Conservation (phyloP, 352 stramenopile species). For the Pythium phragmitis region DNA sequence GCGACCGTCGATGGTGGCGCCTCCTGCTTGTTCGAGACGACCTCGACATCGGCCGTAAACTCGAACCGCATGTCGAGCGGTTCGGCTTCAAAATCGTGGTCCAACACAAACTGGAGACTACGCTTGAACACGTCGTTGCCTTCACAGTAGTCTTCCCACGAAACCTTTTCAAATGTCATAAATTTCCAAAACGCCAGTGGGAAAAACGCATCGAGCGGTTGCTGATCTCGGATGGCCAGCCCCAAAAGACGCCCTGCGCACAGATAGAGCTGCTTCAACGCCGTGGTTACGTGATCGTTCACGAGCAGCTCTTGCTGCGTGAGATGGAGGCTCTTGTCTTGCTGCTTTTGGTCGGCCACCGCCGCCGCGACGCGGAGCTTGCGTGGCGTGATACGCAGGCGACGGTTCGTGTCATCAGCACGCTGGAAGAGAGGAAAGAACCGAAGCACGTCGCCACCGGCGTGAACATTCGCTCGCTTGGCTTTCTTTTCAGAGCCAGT, state of each 20-base stretch:
- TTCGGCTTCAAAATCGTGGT: slow-evolving; percentile 59
- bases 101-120: slow-evolving; percentile 62
- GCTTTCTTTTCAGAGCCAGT: slow-evolving; percentile 4
- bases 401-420: slow-evolving; percentile 25
- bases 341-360: slow-evolving; percentile 40
- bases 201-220: slow-evolving; percentile 58
- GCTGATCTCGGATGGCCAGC: slow-evolving; percentile 69
- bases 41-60: slow-evolving; percentile 45
- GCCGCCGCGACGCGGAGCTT: slow-evolving; percentile 31
- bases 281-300: slow-evolving; percentile 33
- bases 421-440: slow-evolving; percentile 66
- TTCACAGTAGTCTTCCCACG: slow-evolving; percentile 64
- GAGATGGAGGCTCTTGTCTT: slow-evolving; percentile 29
- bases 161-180: slow-evolving; percentile 41
- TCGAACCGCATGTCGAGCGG: slow-evolving; percentile 71
- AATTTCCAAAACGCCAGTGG: slow-evolving; percentile 73
- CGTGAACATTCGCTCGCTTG: neutral
- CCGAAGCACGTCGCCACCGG: slow-evolving; percentile 30
- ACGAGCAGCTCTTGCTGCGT: slow-evolving; percentile 41
- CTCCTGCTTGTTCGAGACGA: slow-evolving; percentile 25
- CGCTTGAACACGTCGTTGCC: slow-evolving; percentile 54
- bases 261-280: slow-evolving; percentile 61
- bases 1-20: slow-evolving; percentile 18
- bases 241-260: slow-evolving; percentile 63
- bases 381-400: slow-evolving; percentile 40